phyloP scores from a whole-genome alignment of 2,329 filamentous ascomycete species.

The Aspergillus melleus region DNA sequence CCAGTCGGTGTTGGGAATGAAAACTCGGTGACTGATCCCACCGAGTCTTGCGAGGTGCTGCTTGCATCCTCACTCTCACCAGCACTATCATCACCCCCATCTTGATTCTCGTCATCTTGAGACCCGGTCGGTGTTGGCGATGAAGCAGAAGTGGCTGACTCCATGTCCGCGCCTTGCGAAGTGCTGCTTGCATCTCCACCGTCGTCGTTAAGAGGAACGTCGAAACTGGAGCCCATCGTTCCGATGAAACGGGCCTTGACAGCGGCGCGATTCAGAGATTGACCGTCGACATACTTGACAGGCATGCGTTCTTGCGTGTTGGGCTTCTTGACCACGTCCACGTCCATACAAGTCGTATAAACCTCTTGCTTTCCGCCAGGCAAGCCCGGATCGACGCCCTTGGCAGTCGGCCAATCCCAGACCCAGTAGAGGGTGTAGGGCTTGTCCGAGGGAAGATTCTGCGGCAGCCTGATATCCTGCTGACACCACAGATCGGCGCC shows the following conservation, averaged over 20 bases:
- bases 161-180: not conserved
- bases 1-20: not conserved
- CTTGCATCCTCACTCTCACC: not conserved
- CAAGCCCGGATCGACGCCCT: slow-evolving; percentile 34
- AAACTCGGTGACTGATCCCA: too few species aligned
- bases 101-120: too few species aligned
- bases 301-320: slow-evolving; percentile 12
- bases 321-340: slow-evolving; percentile 40
- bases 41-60: not conserved
- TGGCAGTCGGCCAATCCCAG: slow-evolving; percentile 82
- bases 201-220: not conserved
- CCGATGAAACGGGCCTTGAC: slow-evolving; percentile 40
- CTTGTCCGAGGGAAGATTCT: slow-evolving; percentile 60
- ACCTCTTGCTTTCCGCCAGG: slow-evolving; percentile 47
- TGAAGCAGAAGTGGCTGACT: not conserved
- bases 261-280: slow-evolving; percentile 40
- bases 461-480: slow-evolving; percentile 73
- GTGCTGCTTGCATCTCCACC: not conserved
- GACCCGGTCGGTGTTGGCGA: not conserved
- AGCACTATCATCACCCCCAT: too few species aligned
- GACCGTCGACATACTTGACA: slow-evolving; percentile 30
- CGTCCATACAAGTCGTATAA: slow-evolving; percentile 53
- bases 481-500: slow-evolving; percentile 74
- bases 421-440: slow-evolving; percentile 90
- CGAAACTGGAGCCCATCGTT: slow-evolving; percentile 19